Percentiles rank a stretch among this genome's conserved stretches.
phyloP scores from a whole-genome alignment of 2,329 filamentous ascomycete species.

The Macrophomina pseudophaseolina region DNA sequence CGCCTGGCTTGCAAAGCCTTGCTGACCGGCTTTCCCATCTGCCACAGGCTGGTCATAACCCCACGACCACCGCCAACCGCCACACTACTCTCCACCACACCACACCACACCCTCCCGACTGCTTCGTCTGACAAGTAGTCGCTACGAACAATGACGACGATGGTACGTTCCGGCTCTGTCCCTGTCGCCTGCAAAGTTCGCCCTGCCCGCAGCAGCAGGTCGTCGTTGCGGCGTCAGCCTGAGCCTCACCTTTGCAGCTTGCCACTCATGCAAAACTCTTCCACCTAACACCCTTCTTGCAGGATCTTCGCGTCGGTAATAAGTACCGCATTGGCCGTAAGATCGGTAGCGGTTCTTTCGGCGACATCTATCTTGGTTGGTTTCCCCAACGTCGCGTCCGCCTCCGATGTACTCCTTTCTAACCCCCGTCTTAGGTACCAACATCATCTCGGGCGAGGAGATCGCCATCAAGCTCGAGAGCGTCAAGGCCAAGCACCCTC shows the following conservation, averaged over 20 bases:
- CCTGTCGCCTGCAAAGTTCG: conserved; percentile 37
- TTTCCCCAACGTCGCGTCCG: conserved; percentile 20
- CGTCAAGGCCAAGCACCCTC: conserved; percentile 98
- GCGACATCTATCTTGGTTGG: conserved; percentile 91
- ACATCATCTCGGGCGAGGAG: conserved; percentile 99
- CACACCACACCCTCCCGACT: conserved; percentile 19
- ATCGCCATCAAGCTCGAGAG: conserved; percentile 99
- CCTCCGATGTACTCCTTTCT: conserved; percentile 11
- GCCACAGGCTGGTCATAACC: conserved; percentile 44
- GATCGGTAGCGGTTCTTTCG: conserved; percentile 96
- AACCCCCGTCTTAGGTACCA: conserved; percentile 69
- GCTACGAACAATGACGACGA: conserved; percentile 62
- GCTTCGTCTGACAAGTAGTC: conserved; percentile 26
- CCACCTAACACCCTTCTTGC: conserved; percentile 30
- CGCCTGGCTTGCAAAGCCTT: conserved; percentile 48
- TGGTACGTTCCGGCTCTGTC: conserved; percentile 56
- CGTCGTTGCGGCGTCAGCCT: conserved; percentile 22
- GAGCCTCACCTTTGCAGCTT: conserved; percentile 26
- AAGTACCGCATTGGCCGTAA: conserved; percentile 99
- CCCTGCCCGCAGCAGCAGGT: not conserved
- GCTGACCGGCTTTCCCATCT: conserved; percentile 45
- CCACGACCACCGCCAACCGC: conserved; percentile 33
- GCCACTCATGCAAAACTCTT: conserved; percentile 28
- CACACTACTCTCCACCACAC: conserved; percentile 31
- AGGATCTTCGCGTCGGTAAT: conserved; percentile 99